Evolutionary conservation across 2,329 filamentous ascomycete species (phyloP), one percentile per base, ranked within the genome.

Genomic region (Diaporthe vaccinii): DNA sequence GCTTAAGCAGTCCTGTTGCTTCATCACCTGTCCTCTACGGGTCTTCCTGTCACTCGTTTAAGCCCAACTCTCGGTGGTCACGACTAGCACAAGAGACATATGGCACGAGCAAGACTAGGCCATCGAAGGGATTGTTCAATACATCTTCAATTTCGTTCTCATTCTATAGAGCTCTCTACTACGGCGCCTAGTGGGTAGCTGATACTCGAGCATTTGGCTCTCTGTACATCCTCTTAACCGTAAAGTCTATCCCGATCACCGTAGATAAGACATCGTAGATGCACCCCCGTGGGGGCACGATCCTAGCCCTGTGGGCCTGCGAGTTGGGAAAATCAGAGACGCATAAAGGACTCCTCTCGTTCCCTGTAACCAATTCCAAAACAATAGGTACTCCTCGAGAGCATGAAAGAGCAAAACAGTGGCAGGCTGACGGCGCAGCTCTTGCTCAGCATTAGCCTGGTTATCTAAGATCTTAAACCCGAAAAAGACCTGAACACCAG

Each of bases 401-500:
- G 65, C 28, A 36, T 69, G n/a, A 31, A 51, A 69, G 34, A 69
- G 65, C 65, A 69, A 51, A 55, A 55, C 65, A 41, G n/a, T 28
- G 65, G 49, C 49, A 17, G 36, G 65, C 49, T 41, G 49, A 53
- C 65, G 34, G 31, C 46, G 65, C 65, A 55, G 65, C 65, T 69
- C 49, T 55, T 55, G 49, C 49, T 49, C 34, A 68, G 65, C 34
- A 69, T 55, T 55, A 69, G 34, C 65, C 65, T 53, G 31, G 46
- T 53, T n/a, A 39, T 69, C 65, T 69, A 69, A 5, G 34, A 69
- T 73, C 71, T 49, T 61, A 7, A 61, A 53, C 51, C 44, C 22
- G 41, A 36, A 8, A 61, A 51, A 73, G 55, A 58, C 75, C 75
- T 68, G 41, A 76, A 76, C 75, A 73, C 75, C 75, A 34, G 57